These are phyloP conservation scores for Pelargonium cotyledonis DNA, from an alignment of 441 rosid species.

Conservation along the genomic window DNA sequence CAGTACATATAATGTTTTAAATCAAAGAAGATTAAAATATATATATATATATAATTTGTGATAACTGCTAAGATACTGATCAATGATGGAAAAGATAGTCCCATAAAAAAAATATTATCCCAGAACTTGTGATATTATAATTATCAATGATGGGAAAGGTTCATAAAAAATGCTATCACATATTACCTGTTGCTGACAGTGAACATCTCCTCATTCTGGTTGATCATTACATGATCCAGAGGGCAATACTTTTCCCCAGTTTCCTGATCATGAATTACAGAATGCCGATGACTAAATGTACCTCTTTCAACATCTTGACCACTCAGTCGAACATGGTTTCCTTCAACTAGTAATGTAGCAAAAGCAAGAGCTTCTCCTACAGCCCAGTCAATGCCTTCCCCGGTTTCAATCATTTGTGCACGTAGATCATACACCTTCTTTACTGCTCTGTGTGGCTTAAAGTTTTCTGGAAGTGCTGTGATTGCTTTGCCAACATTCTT, in stretches of 20 bases:
- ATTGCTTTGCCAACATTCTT: slow-evolving; percentile 90
- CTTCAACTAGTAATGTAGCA: slow-evolving; percentile 24
- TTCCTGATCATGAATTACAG: slow-evolving; percentile 24
- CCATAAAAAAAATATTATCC: not conserved
- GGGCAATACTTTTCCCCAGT: slow-evolving; percentile 26
- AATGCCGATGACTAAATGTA: slow-evolving; percentile 25
- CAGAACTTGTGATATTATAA: no score
- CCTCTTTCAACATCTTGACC: slow-evolving; percentile 28
- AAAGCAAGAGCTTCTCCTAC: slow-evolving; percentile 28
- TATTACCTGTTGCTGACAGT: slow-evolving; percentile 26
- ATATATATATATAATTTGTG: no score
- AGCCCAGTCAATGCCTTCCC: slow-evolving; percentile 28
- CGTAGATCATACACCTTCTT: slow-evolving; percentile 25
- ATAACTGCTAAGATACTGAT: no score
- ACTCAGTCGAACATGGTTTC: slow-evolving; percentile 25
- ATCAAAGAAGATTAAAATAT: no score
- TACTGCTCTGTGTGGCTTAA: slow-evolving; percentile 47
- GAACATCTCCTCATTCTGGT: slow-evolving; percentile 29
- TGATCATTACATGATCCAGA: slow-evolving; percentile 22
- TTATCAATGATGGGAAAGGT: no score
- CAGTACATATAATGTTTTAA: no score
- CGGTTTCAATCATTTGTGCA: slow-evolving; percentile 22
- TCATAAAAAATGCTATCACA: not conserved
- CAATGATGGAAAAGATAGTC: no score
- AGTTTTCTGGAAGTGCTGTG: slow-evolving; percentile 64